These are phyloP conservation scores for Nidula niveotomentosa DNA, from an alignment of 1,284 basidiomycete genomes.

Conservation along the genomic window DNA sequence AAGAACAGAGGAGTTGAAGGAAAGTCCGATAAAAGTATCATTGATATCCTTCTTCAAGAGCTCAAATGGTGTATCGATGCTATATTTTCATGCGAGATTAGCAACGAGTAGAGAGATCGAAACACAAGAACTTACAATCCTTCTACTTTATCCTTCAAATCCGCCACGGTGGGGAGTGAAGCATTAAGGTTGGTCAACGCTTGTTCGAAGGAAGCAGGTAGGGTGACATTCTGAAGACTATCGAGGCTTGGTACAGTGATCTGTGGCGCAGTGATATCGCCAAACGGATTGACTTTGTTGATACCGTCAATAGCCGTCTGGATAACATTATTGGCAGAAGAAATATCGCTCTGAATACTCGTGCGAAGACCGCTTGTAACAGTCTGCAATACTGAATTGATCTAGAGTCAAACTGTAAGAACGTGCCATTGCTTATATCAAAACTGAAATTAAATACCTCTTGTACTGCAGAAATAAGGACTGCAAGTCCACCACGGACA, in stretches of 20 bases:
- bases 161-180: constrained; percentile 78
- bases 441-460: constrained; percentile 52
- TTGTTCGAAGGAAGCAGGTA: constrained; percentile 81
- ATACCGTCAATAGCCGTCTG: constrained; percentile 62
- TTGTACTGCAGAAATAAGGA: constrained; percentile 81
- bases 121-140: constrained; percentile 54
- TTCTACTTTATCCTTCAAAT: constrained; percentile 75
- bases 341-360: constrained; percentile 72
- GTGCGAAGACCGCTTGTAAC: constrained; percentile 61
- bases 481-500: constrained; percentile 76
- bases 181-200: constrained; percentile 75
- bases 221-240: constrained; percentile 74
- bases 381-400: constrained; percentile 66
- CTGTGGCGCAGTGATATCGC: constrained; percentile 64
- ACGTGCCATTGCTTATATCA: not conserved
- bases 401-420: constrained; percentile 39
- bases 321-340: constrained; percentile 69
- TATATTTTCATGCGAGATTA: constrained; percentile 25
- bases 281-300: constrained; percentile 73
- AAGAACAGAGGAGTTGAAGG: constrained; percentile 68
- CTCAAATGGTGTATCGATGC: constrained; percentile 86
- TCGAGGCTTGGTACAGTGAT: constrained; percentile 74
- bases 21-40: constrained; percentile 71
- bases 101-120: not conserved
- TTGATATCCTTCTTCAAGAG: constrained; percentile 86